Percentiles rank a stretch among this genome's conserved stretches.
phyloP scores from a whole-genome alignment of 2,329 filamentous ascomycete genomes.

The Colletotrichum sojae region DNA sequence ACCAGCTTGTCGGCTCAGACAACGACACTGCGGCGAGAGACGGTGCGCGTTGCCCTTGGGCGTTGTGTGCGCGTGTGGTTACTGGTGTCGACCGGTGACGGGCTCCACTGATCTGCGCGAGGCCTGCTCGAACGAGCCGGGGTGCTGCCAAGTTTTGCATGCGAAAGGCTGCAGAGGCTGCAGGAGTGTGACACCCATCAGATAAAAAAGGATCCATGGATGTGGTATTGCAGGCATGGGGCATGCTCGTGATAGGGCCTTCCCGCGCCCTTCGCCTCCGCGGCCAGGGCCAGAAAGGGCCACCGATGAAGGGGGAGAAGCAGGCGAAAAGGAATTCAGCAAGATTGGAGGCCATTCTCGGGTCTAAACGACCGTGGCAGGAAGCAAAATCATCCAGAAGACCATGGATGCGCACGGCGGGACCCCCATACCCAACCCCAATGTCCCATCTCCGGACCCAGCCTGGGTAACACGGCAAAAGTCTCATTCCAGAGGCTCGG shows the following conservation, averaged over 20 bases:
- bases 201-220: constrained; percentile 19
- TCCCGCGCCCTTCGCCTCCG: constrained; percentile 14
- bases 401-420: constrained; percentile 10
- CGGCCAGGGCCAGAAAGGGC: constrained; percentile 19
- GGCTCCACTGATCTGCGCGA: constrained; percentile 37
- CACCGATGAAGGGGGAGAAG: constrained; percentile 11
- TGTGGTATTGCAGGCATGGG: constrained; percentile 21
- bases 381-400: background rate
- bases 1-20: constrained; percentile 13
- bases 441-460: constrained; percentile 7
- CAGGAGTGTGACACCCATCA: constrained; percentile 24
- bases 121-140: constrained; percentile 22
- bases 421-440: constrained; percentile 2
- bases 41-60: constrained; percentile 16
- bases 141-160: constrained; percentile 39
- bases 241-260: constrained; percentile 21
- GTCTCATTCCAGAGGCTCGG: background rate
- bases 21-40: constrained; percentile 4
- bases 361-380: no score
- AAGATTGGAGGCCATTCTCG: constrained; percentile 22
- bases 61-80: background rate
- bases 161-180: constrained; percentile 13
- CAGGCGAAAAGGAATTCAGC: constrained; percentile 4
- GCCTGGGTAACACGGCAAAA: background rate
- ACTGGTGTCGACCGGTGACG: constrained; percentile 31